phyloP scores from a whole-genome alignment of 106 monocot genomes.

The Acorus calamus region DNA sequence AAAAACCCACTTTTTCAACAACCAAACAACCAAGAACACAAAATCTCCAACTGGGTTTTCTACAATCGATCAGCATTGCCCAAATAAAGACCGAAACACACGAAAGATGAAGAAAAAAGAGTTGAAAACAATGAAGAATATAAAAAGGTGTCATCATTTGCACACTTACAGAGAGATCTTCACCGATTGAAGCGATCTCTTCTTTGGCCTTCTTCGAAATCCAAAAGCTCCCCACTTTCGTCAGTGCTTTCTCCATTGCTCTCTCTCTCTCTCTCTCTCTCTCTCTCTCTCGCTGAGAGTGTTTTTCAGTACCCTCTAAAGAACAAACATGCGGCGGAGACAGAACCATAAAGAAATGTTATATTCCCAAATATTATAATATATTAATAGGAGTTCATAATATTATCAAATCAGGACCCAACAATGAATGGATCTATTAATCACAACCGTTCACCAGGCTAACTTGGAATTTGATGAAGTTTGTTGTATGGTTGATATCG shows the following conservation, averaged over 20 bases:
- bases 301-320: no score
- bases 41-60: no score
- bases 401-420: no score
- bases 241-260: slow-evolving; percentile 86
- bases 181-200: slow-evolving; percentile 88
- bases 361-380: no score
- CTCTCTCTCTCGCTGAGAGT: neutral
- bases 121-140: neutral
- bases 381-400: no score
- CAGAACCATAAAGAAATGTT: neutral
- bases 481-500: no score
- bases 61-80: no score
- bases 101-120: neutral
- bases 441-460: no score
- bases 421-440: no score
- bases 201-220: slow-evolving; percentile 90
- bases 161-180: slow-evolving; percentile 76
- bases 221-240: slow-evolving; percentile 75
- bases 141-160: neutral
- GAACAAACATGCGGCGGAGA: slow-evolving; percentile 1
- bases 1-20: no score
- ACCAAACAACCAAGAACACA: no score
- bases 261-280: slow-evolving; percentile 1
- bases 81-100: neutral
- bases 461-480: no score